phyloP scores from a whole-genome alignment of 2,329 filamentous ascomycete genomes.

The Tothia fuscella region DNA sequence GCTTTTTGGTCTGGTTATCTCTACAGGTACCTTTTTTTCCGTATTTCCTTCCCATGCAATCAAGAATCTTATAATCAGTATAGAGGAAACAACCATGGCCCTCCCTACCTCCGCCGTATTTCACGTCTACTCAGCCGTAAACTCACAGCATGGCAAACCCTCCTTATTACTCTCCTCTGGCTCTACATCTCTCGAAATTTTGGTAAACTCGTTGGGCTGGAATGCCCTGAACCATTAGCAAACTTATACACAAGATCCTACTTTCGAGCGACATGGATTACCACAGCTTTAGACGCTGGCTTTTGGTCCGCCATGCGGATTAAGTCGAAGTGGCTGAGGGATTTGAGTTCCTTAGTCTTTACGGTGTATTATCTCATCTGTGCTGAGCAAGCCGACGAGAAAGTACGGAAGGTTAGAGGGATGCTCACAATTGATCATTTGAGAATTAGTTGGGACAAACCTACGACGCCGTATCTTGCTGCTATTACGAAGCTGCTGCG shows the following conservation, averaged over 20 bases:
- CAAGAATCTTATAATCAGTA: slow-evolving; percentile 13
- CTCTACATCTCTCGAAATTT: slow-evolving; percentile 90
- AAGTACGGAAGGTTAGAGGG: slow-evolving; percentile 80
- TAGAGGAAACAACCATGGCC: slow-evolving; percentile 79
- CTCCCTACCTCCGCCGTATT: slow-evolving; percentile 58
- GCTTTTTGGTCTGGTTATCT: slow-evolving; percentile 86
- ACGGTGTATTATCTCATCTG: slow-evolving; percentile 84
- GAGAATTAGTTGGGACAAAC: slow-evolving; percentile 90
- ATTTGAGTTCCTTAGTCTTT: slow-evolving; percentile 73
- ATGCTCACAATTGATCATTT: slow-evolving; percentile 84
- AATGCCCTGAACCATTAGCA: slow-evolving; percentile 83
- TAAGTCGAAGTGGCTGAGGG: slow-evolving; percentile 63
- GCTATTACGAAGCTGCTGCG: slow-evolving; percentile 61
- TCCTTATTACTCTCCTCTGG: slow-evolving; percentile 78
- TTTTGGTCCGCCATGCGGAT: slow-evolving; percentile 99
- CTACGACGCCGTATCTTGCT: slow-evolving; percentile 72
- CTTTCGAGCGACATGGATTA: slow-evolving; percentile 93
- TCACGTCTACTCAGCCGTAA: slow-evolving; percentile 58
- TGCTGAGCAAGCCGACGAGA: slow-evolving; percentile 90
- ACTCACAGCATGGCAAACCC: slow-evolving; percentile 80
- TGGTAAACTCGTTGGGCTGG: slow-evolving; percentile 78
- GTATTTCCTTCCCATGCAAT: slow-evolving; percentile 12
- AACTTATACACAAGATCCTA: slow-evolving; percentile 89
- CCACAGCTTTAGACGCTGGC: slow-evolving; percentile 86
- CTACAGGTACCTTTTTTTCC: slow-evolving; percentile 42